Conservation (phyloP, 2,329 filamentous ascomycete genomes). For the Alternaria brassicae region DNA sequence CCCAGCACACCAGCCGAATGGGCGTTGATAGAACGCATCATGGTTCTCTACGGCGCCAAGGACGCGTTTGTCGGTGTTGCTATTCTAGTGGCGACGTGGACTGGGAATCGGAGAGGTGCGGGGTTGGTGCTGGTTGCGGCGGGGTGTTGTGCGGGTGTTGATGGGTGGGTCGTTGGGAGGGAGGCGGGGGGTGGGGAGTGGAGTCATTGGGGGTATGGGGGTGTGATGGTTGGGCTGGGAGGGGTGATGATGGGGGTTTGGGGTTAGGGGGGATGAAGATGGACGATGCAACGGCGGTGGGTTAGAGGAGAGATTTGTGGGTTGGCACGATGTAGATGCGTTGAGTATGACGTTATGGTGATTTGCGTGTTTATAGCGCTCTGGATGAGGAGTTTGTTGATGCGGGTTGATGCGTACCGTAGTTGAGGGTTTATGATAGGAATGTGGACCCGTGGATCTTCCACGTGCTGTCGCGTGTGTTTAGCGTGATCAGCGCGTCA, state of each 20-base stretch:
- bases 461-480: conserved; percentile 22
- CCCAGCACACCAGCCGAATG: conserved; percentile 37
- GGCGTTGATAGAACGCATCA: conserved; percentile 54
- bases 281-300: neutral
- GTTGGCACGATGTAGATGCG: too few species aligned
- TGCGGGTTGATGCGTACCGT: neutral
- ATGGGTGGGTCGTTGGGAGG: conserved; percentile 53
- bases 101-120: conserved; percentile 51
- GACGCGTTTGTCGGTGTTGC: conserved; percentile 60
- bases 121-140: conserved; percentile 55
- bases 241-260: neutral
- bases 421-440: neutral
- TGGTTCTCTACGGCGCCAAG: conserved; percentile 58
- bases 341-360: neutral
- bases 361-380: neutral
- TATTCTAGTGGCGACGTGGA: conserved; percentile 48
- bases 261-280: neutral
- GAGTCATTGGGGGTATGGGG: conserved; percentile 59
- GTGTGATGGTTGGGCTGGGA: conserved; percentile 30
- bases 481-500: conserved; percentile 26
- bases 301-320: neutral
- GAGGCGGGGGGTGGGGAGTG: conserved; percentile 53
- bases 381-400: accelerated
- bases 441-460: neutral
- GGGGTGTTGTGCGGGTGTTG: conserved; percentile 54